These are phyloP conservation scores for Kodamaea restingae DNA, from an alignment of 805 yeast genomes.

Conservation along the genomic window DNA sequence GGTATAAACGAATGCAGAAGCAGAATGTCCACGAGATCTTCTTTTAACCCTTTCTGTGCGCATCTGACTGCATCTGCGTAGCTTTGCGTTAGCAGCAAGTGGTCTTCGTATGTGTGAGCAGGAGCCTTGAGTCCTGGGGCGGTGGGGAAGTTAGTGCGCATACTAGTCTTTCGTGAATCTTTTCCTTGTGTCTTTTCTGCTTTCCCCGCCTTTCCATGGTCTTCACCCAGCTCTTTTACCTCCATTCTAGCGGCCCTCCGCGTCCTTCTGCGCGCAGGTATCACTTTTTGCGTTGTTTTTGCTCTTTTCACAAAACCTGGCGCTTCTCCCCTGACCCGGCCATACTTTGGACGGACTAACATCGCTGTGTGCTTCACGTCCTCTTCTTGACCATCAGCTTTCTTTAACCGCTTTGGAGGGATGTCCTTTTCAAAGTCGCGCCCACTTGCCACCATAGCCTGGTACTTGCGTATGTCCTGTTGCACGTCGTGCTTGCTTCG, in stretches of 20 bases:
- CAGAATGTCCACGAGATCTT: slow-evolving; percentile 20
- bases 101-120: slow-evolving; percentile 15
- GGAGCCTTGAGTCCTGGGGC: slow-evolving; percentile 2
- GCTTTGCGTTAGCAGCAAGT: slow-evolving; percentile 12
- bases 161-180: too few relatives aligned
- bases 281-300: slow-evolving; percentile 5
- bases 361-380: neutral
- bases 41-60: slow-evolving; percentile 14
- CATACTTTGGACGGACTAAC: neutral
- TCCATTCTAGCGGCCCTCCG: neutral
- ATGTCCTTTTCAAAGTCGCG: slow-evolving; percentile 21
- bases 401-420: slow-evolving; percentile 19
- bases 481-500: slow-evolving; percentile 12
- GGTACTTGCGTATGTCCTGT: slow-evolving; percentile 18
- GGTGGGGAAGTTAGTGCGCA: slow-evolving; percentile 6
- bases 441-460: slow-evolving; percentile 15
- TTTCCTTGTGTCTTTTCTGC: too few relatives aligned
- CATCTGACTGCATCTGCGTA: slow-evolving; percentile 19
- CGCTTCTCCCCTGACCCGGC: slow-evolving; percentile 1
- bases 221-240: neutral
- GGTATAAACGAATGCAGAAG: slow-evolving; percentile 20
- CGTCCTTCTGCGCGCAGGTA: neutral
- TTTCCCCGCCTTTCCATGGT: slow-evolving; percentile 1
- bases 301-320: neutral
- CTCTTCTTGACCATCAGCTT: neutral